phyloP scores from a whole-genome alignment of 1,139 yeast species.

The Candida dubliniensis region DNA sequence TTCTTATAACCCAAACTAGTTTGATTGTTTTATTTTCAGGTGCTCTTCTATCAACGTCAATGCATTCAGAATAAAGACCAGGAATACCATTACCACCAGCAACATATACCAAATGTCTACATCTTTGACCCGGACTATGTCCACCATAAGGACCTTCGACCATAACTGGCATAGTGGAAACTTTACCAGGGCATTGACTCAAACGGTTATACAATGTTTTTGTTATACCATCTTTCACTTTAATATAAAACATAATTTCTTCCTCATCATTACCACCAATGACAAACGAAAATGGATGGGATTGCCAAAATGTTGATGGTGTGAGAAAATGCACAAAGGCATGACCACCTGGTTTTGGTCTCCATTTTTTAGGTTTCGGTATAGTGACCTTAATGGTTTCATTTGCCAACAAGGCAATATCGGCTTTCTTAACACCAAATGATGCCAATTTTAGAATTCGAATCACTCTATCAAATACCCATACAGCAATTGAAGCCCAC shows the following conservation, averaged over 20 bases:
- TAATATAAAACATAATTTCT: conserved; percentile 22
- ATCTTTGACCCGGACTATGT: conserved; percentile 26
- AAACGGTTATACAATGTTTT: conserved; percentile 32
- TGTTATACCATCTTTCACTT: conserved; percentile 42
- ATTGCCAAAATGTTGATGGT: conserved; percentile 39
- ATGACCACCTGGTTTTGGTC: conserved; percentile 46
- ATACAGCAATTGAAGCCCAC: conserved; percentile 37
- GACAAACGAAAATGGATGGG: conserved; percentile 35
- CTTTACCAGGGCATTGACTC: conserved; percentile 29
- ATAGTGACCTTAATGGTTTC: conserved; percentile 42
- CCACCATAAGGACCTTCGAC: conserved; percentile 37
- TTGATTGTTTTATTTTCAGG: conserved; percentile 23
- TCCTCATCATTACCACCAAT: conserved; percentile 17
- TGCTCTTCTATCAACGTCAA: conserved; percentile 32
- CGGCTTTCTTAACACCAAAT: conserved; percentile 39
- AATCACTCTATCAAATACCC: conserved; percentile 41
- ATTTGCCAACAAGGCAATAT: conserved; percentile 31
- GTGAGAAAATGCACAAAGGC: conserved; percentile 47
- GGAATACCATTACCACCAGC: conserved; percentile 45
- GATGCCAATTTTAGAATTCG: conserved; percentile 29
- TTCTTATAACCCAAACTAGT: conserved; percentile 38
- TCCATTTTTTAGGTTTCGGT: conserved; percentile 40
- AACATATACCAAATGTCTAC: conserved; percentile 30
- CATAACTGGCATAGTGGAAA: conserved; percentile 21
- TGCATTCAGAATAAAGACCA: conserved; percentile 40